Percentiles rank a stretch among this genome's conserved stretches.
Evolutionary conservation across 805 yeast species (phyloP).

Genomic region (Yamadazyma sp.): DNA sequence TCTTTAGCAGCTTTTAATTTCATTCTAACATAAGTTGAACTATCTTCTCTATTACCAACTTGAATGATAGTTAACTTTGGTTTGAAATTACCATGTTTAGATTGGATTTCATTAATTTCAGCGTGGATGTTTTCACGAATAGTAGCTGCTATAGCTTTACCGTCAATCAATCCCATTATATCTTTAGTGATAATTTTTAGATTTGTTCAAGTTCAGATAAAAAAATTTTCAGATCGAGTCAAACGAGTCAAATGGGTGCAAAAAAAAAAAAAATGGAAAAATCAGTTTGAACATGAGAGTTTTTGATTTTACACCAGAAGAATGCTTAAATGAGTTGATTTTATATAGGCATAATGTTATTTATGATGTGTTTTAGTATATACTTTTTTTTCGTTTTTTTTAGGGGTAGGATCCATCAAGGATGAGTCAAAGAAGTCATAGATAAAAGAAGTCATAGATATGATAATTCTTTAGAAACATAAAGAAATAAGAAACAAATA

Average conservation of each 20-base stretch:
- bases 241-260: neutral
- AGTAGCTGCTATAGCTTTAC: conserved; percentile 41
- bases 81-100: conserved; percentile 49
- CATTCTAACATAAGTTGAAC: conserved; percentile 79
- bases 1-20: conserved; percentile 74
- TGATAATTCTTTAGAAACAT: too few species aligned
- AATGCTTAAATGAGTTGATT: too few species aligned
- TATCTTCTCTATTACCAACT: conserved; percentile 75
- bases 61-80: conserved; percentile 72
- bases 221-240: conserved; percentile 5
- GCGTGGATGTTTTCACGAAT: conserved; percentile 36
- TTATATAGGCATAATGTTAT: too few species aligned
- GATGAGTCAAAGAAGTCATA: conserved; percentile 1
- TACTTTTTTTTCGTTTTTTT: too few species aligned
- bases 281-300: too few species aligned
- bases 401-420: too few species aligned
- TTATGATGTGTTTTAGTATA: too few species aligned
- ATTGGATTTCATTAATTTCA: conserved; percentile 40
- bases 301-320: too few species aligned
- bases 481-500: too few species aligned
- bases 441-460: neutral
- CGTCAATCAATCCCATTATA: conserved; percentile 33
- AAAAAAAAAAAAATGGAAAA: neutral
- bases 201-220: conserved; percentile 22
- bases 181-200: too few species aligned